Base-by-base conservation (phyloP, 495 filamentous ascomycete genomes). In the Hypoxylon subgilvum region DNA sequence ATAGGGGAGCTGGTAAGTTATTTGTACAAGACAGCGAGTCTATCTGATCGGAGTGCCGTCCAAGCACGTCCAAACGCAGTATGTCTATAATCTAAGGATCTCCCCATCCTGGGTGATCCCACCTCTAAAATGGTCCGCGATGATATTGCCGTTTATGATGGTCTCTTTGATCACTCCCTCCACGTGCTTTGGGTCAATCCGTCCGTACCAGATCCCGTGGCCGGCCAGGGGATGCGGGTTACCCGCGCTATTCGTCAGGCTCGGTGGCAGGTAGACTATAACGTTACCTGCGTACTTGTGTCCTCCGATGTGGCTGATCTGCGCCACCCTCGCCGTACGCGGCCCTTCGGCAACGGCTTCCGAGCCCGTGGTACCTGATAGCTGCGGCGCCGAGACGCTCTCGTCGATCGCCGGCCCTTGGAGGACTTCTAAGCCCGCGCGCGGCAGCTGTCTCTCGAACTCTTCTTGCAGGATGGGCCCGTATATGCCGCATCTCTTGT, bases 201-300 rank as follows among this genome's bases (percentile, higher is more conserved):
- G 76, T 1, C 92, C 93, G 75, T 97, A 97, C 93, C 93, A 97
- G 25, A 97, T 86, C 0, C 93, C 92, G 65, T 84, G 85, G 1
- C 92, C 92, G 1, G 85, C 88, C 52, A 96, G 72, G 14, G 84
- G 79, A 70, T 84, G 78, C n/a, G 32, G 38, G 44, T 71, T 56
- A 1, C 74, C 76, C 5, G 62, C 67, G 18, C 22, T 48, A 5
- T 66, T 73, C 60, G 69, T 76, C 32, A 76, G 44, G 0, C 55
- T 52, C 3, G 86, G 86, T 2, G 93, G 93, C 2, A 96, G 74
- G 69, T 96, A 97, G 0, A 97, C 73, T 41, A 97, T 91, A 10
- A 96, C 86, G 74, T 97, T 97, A 2, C 93, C 93, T 0, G 93
- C 93, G 66, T 87, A 96, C 58, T 94, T 94, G 63, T 97, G 93